A percentile compares a stretch with the other conserved stretches of the same genome.
phyloP scores from a whole-genome alignment of 352 stramenopile genomes.

The Phytophthora aleatoria region DNA sequence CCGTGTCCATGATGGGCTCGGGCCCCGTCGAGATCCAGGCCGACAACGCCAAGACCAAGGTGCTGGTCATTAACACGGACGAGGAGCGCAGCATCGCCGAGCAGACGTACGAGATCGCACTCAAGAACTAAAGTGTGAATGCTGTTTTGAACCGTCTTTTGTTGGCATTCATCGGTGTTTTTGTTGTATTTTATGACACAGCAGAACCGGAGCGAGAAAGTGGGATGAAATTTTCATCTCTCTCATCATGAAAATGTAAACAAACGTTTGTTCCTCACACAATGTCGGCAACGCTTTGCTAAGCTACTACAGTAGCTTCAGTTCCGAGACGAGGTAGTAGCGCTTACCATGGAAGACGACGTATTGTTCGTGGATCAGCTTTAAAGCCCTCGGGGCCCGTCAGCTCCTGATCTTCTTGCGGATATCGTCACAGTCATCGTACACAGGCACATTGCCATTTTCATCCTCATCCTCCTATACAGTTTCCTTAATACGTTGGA shows the following conservation, averaged over 20 bases:
- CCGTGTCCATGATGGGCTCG: constrained; percentile 57
- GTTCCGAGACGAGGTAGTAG: background rate
- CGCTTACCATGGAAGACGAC: background rate
- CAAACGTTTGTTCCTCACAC: too few species aligned
- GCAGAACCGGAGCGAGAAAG: too few species aligned
- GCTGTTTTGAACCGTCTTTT: background rate
- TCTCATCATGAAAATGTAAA: too few species aligned
- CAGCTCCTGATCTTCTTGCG: constrained; percentile 43
- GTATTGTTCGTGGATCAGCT: background rate
- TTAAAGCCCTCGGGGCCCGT: background rate
- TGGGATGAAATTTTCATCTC: too few species aligned
- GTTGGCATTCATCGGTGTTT: background rate
- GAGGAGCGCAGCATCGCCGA: constrained; percentile 91
- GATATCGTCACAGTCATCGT: constrained; percentile 55
- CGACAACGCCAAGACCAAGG: constrained; percentile 52
- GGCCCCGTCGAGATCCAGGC: constrained; percentile 70
- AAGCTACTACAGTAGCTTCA: too few species aligned
- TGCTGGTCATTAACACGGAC: constrained; percentile 90
- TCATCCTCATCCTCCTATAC: constrained; percentile 18
- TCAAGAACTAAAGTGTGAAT: constrained; percentile 39
- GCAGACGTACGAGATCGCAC: constrained; percentile 72
- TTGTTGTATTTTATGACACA: background rate
- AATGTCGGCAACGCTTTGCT: too few species aligned
- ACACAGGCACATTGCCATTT: constrained; percentile 46
- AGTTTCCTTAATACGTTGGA: constrained; percentile 40